A percentile compares a stretch with the other conserved stretches of the same genome.
Evolutionary conservation across 108 stramenopile genomes (phyloP).

Genomic region (Skeletonema tropicum): DNA sequence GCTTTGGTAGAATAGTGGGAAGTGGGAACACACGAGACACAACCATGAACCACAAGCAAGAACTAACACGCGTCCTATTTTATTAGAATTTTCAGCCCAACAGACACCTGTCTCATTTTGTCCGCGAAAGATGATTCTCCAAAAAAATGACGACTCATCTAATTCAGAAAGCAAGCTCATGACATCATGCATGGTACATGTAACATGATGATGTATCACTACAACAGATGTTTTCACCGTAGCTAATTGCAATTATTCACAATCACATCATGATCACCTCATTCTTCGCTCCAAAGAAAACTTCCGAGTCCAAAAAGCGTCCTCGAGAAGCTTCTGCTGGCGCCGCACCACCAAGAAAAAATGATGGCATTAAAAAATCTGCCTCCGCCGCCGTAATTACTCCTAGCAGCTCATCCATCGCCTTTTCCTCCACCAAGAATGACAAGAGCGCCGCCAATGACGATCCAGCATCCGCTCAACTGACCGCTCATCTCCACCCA

Average conservation of each 20-base stretch:
- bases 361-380: background rate
- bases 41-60: too few species aligned
- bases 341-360: conserved; percentile 11
- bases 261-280: conserved; percentile 62
- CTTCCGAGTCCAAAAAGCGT: conserved; percentile 12
- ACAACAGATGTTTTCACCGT: too few species aligned
- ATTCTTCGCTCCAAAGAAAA: conserved; percentile 65
- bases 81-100: too few species aligned
- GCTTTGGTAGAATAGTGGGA: too few species aligned
- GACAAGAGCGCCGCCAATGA: background rate
- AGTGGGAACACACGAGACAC: too few species aligned
- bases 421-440: background rate
- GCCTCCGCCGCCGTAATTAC: background rate
- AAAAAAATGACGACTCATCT: too few species aligned
- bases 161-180: too few species aligned
- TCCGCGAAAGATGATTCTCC: too few species aligned
- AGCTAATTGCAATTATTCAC: background rate
- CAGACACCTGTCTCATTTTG: too few species aligned
- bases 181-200: too few species aligned
- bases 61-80: too few species aligned
- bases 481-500: conserved; percentile 34
- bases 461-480: conserved; percentile 49
- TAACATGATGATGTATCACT: too few species aligned
- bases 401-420: conserved; percentile 8
- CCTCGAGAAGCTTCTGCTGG: conserved; percentile 2